These are phyloP conservation scores for Trichoderma atroviride DNA, from an alignment of 2,329 filamentous ascomycete species.

Conservation along the genomic window DNA sequence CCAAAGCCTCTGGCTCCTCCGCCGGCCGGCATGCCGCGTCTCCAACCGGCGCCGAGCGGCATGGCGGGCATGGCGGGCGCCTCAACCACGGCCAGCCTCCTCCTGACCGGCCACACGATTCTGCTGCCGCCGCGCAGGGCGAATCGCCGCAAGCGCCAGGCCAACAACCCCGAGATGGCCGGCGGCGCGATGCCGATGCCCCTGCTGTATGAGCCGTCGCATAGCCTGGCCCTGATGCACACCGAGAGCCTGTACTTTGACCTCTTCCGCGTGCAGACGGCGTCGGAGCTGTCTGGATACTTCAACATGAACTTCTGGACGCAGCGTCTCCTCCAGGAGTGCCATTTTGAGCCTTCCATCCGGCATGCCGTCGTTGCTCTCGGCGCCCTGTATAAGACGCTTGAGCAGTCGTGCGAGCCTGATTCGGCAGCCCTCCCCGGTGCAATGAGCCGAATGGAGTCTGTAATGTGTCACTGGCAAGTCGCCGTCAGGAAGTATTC, in stretches of 20 bases:
- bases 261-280: constrained; percentile 63
- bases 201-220: constrained; percentile 48
- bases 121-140: constrained; percentile 41
- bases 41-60: neutral
- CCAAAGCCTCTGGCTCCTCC: constrained; percentile 45
- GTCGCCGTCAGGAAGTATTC: constrained; percentile 64
- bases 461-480: constrained; percentile 56
- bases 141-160: constrained; percentile 28
- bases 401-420: constrained; percentile 60
- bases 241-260: constrained; percentile 63
- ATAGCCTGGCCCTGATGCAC: constrained; percentile 50
- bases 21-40: neutral
- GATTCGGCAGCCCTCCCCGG: constrained; percentile 39
- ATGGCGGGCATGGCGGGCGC: constrained; percentile 8
- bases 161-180: neutral
- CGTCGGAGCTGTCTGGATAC: constrained; percentile 65
- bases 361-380: constrained; percentile 67
- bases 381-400: constrained; percentile 67
- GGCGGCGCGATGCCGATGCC: constrained; percentile 35
- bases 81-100: constrained; percentile 29
- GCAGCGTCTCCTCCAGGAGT: constrained; percentile 63
- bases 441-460: constrained; percentile 36
- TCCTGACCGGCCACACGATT: constrained; percentile 23
- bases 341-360: constrained; percentile 62
- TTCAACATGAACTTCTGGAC: constrained; percentile 70